These are phyloP conservation scores for Zygoascus meyerae DNA, from an alignment of 1,139 yeast genomes.

Conservation along the genomic window DNA sequence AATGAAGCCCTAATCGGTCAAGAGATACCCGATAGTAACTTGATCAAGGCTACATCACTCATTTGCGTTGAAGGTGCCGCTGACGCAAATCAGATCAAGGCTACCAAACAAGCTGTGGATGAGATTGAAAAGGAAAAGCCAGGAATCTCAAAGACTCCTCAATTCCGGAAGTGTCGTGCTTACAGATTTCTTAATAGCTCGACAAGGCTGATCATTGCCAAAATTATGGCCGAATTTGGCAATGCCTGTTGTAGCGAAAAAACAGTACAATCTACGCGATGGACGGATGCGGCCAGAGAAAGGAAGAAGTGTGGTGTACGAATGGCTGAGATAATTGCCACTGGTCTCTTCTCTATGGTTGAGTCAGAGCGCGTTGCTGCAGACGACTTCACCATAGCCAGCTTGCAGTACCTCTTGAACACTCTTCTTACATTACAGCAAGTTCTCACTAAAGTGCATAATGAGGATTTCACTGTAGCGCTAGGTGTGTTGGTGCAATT, in stretches of 20 bases:
- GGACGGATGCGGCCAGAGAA: neutral
- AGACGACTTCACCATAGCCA: neutral
- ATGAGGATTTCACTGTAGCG: slow-evolving; percentile 15
- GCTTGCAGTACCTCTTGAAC: slow-evolving; percentile 5
- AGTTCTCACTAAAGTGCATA: slow-evolving; percentile 24
- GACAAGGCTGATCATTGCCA: slow-evolving; percentile 26
- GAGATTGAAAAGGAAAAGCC: slow-evolving; percentile 12
- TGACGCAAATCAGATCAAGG: slow-evolving; percentile 22
- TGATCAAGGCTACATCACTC: slow-evolving; percentile 11
- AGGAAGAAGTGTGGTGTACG: slow-evolving; percentile 26
- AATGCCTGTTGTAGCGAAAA: slow-evolving; percentile 23
- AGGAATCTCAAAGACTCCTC: slow-evolving; percentile 8
- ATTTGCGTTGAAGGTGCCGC: neutral
- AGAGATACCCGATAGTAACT: slow-evolving; percentile 14
- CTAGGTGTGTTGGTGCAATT: slow-evolving; percentile 30
- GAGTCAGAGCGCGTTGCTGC: slow-evolving; percentile 4
- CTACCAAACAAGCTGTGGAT: slow-evolving; percentile 23
- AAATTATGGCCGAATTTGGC: slow-evolving; percentile 28
- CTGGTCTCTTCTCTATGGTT: slow-evolving; percentile 19
- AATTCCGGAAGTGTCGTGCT: slow-evolving; percentile 26
- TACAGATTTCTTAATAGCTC: slow-evolving; percentile 29
- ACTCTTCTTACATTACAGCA: slow-evolving; percentile 21
- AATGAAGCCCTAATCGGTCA: slow-evolving; percentile 24
- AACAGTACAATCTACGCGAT: slow-evolving; percentile 11
- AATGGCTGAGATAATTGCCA: slow-evolving; percentile 30